Evolutionary conservation across 2,329 filamentous ascomycete species (phyloP).

Genomic region (Neurospora sp.): DNA sequence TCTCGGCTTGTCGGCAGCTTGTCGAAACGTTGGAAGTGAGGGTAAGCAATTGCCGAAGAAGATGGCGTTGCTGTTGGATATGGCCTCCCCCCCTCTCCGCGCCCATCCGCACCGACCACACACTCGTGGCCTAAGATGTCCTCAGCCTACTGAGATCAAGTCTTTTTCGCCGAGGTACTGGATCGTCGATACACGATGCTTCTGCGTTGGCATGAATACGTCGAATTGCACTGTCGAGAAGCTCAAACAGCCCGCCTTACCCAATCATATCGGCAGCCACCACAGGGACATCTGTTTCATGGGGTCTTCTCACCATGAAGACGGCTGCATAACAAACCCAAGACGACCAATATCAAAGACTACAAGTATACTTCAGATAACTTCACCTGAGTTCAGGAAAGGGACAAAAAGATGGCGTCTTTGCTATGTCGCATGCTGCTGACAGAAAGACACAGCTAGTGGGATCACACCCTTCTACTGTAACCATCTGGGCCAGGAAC

Average conservation of each 20-base stretch:
- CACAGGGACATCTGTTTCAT: neutral
- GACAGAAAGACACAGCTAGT: neutral
- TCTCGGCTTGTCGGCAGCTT: conserved; percentile 11
- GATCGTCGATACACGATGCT: neutral
- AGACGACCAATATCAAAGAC: neutral
- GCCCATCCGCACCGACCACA: neutral
- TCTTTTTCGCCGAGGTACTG: neutral
- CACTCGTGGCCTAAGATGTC: neutral
- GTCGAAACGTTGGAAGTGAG: neutral
- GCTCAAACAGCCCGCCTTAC: neutral
- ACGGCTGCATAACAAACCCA: neutral
- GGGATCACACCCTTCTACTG: neutral
- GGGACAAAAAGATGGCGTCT: neutral
- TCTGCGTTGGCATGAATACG: conserved; percentile 10
- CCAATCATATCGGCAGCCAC: neutral
- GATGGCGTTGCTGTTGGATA: neutral
- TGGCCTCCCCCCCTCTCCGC: neutral
- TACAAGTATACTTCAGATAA: neutral
- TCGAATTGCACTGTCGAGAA: conserved; percentile 1
- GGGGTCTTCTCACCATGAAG: neutral
- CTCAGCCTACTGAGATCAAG: neutral
- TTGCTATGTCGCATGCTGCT: neutral
- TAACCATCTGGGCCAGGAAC: conserved; percentile 1
- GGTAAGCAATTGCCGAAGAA: conserved; percentile 16
- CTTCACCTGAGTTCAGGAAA: neutral